Evolutionary conservation across 441 rosid genomes (phyloP), one percentile per base, ranked within the genome.

Genomic region (Croton laevigatus): DNA sequence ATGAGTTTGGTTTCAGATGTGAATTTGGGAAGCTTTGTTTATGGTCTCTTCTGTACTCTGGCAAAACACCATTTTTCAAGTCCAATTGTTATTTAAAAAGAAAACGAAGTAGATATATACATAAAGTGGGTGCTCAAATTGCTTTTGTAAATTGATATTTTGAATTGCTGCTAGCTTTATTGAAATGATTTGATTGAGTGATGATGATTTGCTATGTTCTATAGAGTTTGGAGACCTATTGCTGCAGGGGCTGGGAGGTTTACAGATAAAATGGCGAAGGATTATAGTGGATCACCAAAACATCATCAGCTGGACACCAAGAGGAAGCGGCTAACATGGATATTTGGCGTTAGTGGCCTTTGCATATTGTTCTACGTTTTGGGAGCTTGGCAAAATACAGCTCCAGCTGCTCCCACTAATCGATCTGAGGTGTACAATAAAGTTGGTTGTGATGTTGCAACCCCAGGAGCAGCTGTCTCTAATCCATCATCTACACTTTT

Each of bases 341-440:
- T 91, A 46, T 76, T 90, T 1, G 95, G 89, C 44, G 88, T 88
- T 16, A 84, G 97, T 37, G 91, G 91, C 51, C 94, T 94, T 45
- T 94, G 97, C 73, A 78, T 90, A 62, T 64, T 92, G 78, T 94
- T 86, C 66, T 91, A 91, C 66, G 81, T 85, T 72, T 65, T 94
- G 77, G 97, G 99, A 54, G 86, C 97, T 49, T 91, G 97, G 99
- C 96, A 89, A 81, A 85, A 68, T 65, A 79, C 81, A 37, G 61
- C 77, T 3, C 66, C 78, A 37, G 61, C 77, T 3, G 65, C 78
- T 71, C 81, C 91, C 0, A 44, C 77, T 59, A 75, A 75, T 74
- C 81, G 59, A 65, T 66, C 87, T 0, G 84, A 80, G 73, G 81
- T 71, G 32, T 76, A 62, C 70, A 79, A 78, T 13, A 82, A 72